A percentile compares a stretch with the other conserved stretches of the same genome.
phyloP scores from a whole-genome alignment of 1,284 basidiomycete species.

The Leccinum subfulvum region DNA sequence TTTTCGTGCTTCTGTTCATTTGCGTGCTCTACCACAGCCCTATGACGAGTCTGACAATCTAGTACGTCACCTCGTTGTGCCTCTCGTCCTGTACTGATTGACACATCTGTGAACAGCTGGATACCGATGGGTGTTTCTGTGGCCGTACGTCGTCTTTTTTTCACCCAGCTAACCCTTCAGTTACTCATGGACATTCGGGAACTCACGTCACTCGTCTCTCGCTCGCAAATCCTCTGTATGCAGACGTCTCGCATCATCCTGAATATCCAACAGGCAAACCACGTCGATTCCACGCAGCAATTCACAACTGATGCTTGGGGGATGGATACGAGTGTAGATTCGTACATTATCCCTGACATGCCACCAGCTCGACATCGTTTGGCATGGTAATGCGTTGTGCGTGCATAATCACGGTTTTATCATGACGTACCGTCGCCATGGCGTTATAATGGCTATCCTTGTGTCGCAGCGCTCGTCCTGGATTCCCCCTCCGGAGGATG shows the following conservation, averaged over 20 bases:
- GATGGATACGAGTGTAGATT: conserved; percentile 18
- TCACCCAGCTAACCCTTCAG: not conserved
- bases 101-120: conserved; percentile 15
- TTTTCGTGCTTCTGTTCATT: conserved; percentile 8
- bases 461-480: not conserved
- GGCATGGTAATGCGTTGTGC: not conserved
- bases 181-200: not conserved
- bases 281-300: not conserved
- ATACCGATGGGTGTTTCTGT: conserved; percentile 21
- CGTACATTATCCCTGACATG: conserved; percentile 13
- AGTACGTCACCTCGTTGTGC: conserved; percentile 4
- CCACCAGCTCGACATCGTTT: not conserved
- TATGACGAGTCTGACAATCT: conserved; percentile 13
- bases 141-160: conserved; percentile 13
- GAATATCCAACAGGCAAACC: conserved; percentile 17
- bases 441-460: not conserved
- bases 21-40: conserved; percentile 8
- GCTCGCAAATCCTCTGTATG: not conserved
- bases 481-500: not conserved
- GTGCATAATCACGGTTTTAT: not conserved
- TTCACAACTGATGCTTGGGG: conserved; percentile 22
- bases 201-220: not conserved
- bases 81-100: not conserved
- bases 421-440: not conserved
- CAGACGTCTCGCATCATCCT: conserved; percentile 26